Base-by-base conservation (phyloP, 1,284 basidiomycete genomes). In the Naganishia albida region DNA sequence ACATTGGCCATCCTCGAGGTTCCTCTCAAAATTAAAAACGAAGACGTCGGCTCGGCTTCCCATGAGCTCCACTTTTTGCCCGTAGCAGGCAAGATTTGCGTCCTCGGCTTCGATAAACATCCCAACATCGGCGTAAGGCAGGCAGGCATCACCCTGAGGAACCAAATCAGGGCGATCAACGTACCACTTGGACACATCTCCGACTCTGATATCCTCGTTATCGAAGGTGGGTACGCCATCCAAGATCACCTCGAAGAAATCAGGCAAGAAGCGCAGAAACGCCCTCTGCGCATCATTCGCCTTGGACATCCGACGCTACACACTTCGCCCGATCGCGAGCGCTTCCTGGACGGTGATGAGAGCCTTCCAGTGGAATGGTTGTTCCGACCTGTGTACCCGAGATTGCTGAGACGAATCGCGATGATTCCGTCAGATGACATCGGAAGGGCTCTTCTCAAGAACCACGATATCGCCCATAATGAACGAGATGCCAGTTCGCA, bases 121-220 rank as follows among this genome's bases (percentile, higher is more conserved):
- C 44, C 46, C 26, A 52, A 52, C n/a, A 43, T 28, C 13, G 64
- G 49, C 7, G 34, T 62, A 7, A 26, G 34, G 8, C 46, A 54
- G 7, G 44, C 52, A 1, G 64, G 53, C 10, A 28, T 38, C 20
- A 48, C 49, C 30, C 12, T 65, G n/a, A 52, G 51, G 12, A 50
- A 50, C 20, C 64, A 65, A 34, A 59, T 65, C 30, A 51, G 48
- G 16, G 50, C 56, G 1, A 66, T 73, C 10, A 73, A 72, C 46
- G 66, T 60, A 23, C 68, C 75, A n/a, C 70, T 74, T 7, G 54
- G 59, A 15, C 43, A 62, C 1, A 26, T 70, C 4, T 28, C 54
- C 28, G 70, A 76, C 39, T 76, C 77, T 7, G 75, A 77, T 15
- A 64, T 77, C 18, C 62, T 77, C 30, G 53, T 78, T 23, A 54